Base-by-base conservation (phyloP, 1,284 basidiomycete genomes). In the Phlebopus sp. region DNA sequence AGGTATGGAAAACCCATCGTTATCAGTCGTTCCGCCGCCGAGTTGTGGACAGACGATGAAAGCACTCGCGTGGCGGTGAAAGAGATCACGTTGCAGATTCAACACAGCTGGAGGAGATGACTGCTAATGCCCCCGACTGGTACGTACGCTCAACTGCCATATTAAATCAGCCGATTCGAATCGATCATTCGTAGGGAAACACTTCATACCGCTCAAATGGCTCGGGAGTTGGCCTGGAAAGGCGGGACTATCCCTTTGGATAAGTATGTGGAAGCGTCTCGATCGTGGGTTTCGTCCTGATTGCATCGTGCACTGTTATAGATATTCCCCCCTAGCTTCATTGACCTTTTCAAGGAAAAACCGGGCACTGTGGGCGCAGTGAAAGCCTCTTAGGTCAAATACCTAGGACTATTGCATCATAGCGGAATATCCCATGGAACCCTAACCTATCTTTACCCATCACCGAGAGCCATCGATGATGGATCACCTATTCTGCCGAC, bases 101-200 rank as follows among this genome's bases (percentile, higher is more conserved):
- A 81, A 56, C 58, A 7, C 74, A 75, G 52, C 58, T 90, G 53
- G 71, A 72, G 42, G 67, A n/a, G n/a, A n/a, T 84, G 64, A 86
- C 83, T 0, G 77, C 89, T 41, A 88, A 90, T 59, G 81, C 82
- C 0, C 76, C 76, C 1, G 82, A 90, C 59, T 90, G 87, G 86
- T 84, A 53, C 51, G 76, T 36, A 42, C 37, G 18, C 39, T n/a
- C n/a, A 29, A 19, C 11, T 21, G 37, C 29, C 44, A 11, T 7
- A 9, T 14, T 9, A 13, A 38, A 6, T 13, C 37, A 17, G 25
- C 37, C 25, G 4, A 38, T 29, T 35, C 31, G 3, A 34, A 32
- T 10, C 29, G 30, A 10, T 23, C 23, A 27, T 37, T 1, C 29
- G n/a, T 44, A 83, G 82, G 83, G 79, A 84, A 46, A 81, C 81